Evolutionary conservation across 2,329 filamentous ascomycete genomes (phyloP).

Genomic region (Anisogramma anomala): DNA sequence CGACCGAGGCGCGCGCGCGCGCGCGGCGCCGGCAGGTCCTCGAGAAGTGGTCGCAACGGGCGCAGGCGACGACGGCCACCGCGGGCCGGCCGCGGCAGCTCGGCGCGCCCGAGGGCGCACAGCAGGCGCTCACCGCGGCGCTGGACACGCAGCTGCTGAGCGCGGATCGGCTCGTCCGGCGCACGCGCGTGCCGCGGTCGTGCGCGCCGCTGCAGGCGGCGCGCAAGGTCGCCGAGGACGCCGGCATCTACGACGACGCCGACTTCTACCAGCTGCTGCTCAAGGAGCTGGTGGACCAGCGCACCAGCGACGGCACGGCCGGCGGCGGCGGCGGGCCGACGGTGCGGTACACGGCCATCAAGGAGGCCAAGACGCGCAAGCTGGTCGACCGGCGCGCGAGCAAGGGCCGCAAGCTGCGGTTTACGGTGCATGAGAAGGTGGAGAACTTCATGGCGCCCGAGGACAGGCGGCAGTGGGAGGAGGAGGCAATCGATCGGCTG

Average conservation of each 20-base stretch:
- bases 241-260: constrained; percentile 75
- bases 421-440: constrained; percentile 91
- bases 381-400: constrained; percentile 87
- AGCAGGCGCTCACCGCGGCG: constrained; percentile 54
- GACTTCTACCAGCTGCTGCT: constrained; percentile 90
- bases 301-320: constrained; percentile 52
- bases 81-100: constrained; percentile 44
- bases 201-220: constrained; percentile 61
- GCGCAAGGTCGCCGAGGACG: constrained; percentile 44
- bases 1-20: constrained; percentile 48
- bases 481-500: constrained; percentile 64
- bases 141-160: constrained; percentile 58
- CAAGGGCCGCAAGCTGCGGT: constrained; percentile 88
- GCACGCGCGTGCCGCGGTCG: constrained; percentile 60
- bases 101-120: constrained; percentile 28
- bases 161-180: constrained; percentile 55
- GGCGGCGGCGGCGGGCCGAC: constrained; percentile 29
- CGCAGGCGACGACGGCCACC: constrained; percentile 48
- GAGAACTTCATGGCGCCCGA: constrained; percentile 97
- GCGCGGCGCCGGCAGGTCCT: constrained; percentile 59
- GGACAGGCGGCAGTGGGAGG: constrained; percentile 69
- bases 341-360: constrained; percentile 54
- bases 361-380: constrained; percentile 70
- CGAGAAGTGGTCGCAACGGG: constrained; percentile 83
- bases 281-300: constrained; percentile 85